These are phyloP conservation scores for Rhizopogon hawkerae DNA, from an alignment of 1,284 basidiomycete species.

Conservation along the genomic window DNA sequence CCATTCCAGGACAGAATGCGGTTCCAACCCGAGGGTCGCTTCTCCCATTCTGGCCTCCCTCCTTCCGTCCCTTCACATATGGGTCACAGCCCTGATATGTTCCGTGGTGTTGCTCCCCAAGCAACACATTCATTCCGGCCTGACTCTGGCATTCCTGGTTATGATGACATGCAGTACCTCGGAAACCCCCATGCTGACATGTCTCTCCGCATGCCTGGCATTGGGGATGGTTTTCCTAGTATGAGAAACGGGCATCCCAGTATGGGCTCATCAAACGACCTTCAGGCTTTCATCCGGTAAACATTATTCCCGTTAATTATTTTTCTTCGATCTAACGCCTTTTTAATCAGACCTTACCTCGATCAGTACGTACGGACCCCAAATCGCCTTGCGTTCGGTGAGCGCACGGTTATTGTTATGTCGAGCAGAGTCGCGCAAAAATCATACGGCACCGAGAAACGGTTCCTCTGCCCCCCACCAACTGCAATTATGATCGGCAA, in stretches of 20 bases:
- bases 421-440: constrained; percentile 96
- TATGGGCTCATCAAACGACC: constrained; percentile 56
- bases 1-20: constrained; percentile 55
- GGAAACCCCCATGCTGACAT: constrained; percentile 45
- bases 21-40: constrained; percentile 42
- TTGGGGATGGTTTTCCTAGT: constrained; percentile 54
- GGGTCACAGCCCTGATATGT: constrained; percentile 41
- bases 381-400: constrained; percentile 85
- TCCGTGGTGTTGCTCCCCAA: constrained; percentile 59
- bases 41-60: constrained; percentile 33
- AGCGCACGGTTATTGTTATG: constrained; percentile 92
- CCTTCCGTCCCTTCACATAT: constrained; percentile 39
- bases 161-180: constrained; percentile 54
- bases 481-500: constrained; percentile 92
- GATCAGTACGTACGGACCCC: constrained; percentile 79
- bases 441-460: constrained; percentile 92
- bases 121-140: constrained; percentile 51
- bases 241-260: constrained; percentile 52
- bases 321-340: constrained; percentile 9
- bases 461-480: constrained; percentile 95
- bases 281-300: constrained; percentile 74
- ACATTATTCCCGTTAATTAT: constrained; percentile 16
- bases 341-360: constrained; percentile 53
- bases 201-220: constrained; percentile 43
- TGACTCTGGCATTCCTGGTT: constrained; percentile 39